Percentiles rank a stretch among this genome's conserved stretches.
phyloP scores from a whole-genome alignment of 192 early-diverging fungal genomes.

The Podila epigama region DNA sequence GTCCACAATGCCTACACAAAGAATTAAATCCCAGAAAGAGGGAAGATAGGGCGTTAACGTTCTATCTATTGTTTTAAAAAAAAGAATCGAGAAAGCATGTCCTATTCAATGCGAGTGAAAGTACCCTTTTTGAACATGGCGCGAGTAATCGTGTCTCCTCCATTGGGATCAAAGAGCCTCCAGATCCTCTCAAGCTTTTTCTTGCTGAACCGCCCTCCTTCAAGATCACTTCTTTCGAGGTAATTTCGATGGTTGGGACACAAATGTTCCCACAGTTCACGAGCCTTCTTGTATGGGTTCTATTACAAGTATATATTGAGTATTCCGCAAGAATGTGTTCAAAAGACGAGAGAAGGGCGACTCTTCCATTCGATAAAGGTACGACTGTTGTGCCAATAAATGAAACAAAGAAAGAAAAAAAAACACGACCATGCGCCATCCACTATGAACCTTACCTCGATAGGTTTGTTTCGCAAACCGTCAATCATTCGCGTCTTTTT shows the following conservation, averaged over 20 bases:
- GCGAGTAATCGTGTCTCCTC: slow-evolving; percentile 17
- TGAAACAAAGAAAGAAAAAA: background rate
- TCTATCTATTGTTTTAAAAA: background rate
- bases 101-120: background rate
- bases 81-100: background rate
- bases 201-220: slow-evolving; percentile 29
- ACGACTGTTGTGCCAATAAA: background rate
- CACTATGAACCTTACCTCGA: slow-evolving; percentile 30
- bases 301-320: background rate
- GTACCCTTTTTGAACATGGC: slow-evolving; percentile 42
- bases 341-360: too few relatives aligned
- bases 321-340: too few relatives aligned
- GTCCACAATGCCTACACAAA: slow-evolving; percentile 28
- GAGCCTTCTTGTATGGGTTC: slow-evolving; percentile 45
- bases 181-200: slow-evolving; percentile 35
- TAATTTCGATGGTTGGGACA: slow-evolving; percentile 34
- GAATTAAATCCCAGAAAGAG: background rate
- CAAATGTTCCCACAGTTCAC: slow-evolving; percentile 24
- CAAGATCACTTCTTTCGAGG: slow-evolving; percentile 20
- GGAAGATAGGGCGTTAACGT: background rate
- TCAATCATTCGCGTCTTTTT: slow-evolving; percentile 22
- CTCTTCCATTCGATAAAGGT: too few relatives aligned
- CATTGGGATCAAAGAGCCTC: slow-evolving; percentile 28
- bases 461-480: slow-evolving; percentile 38
- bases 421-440: too few relatives aligned